Base-by-base conservation (phyloP, 805 yeast species). In the Wickerhamiella slavikovae region DNA sequence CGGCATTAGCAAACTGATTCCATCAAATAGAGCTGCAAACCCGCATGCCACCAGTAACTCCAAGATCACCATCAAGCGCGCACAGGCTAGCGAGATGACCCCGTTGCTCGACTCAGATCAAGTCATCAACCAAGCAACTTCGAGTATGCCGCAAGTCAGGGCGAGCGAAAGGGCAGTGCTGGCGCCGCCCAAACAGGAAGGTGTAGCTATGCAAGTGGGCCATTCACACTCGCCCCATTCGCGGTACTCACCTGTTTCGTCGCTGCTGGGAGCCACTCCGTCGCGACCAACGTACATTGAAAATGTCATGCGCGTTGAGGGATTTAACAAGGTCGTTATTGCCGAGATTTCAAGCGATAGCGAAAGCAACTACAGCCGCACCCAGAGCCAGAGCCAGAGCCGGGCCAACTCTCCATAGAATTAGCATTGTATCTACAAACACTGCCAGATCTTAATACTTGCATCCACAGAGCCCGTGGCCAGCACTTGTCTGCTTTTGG, bases 241-340 rank as follows among this genome's bases (percentile, higher is more conserved):
- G 26, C 6, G 17, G 5, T 25, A 19, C 5, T 20, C 15, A 14
- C 14, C 14, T 4, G 5, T n/a, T 10, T 9, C 10, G n/a, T 11
- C 10, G 11, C 5, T 5, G 26, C 24, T 7, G 14, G 7, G 7
- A 7, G n/a, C 7, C 12, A 13, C 24, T 11, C 13, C 13, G 7
- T 18, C 21, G 10, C 21, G 21, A 18, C 6, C 6, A 6, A 73
- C 85, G 6, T 71, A 80, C 31, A 64, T 77, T 31, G 94, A 80
- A 52, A 69, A 77, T 24, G 72, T 80, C 12, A 69, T 80, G n/a
- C 75, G 72, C 29, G 75, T 75, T 17, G 71, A 73, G 45, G 94
- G 93, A 31, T 76, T 77, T 14, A 71, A 69, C 42, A 80, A 80
- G 57, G 79, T 91, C 3, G 76, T 80, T 36, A 79, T 80, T 42